Evolutionary conservation across 192 early-diverging fungal species (phyloP).

Genomic region (Thoreauomyces humboldtii): DNA sequence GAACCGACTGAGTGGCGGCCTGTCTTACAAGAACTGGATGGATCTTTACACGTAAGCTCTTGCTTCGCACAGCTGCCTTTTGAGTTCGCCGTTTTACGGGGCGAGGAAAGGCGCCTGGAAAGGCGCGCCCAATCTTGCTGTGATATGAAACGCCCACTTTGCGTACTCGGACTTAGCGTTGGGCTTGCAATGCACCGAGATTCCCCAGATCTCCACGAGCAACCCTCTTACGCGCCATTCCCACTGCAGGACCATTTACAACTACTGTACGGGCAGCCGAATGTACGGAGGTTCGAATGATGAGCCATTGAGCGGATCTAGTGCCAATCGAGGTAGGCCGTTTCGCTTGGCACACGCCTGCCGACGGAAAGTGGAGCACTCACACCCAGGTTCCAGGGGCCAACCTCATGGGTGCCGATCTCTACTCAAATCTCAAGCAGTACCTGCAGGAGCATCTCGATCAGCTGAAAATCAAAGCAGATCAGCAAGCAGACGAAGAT

Average conservation of each 20-base stretch:
- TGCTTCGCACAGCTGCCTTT: no score
- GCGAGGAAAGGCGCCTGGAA: no score
- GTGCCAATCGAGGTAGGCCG: slow-evolving; percentile 30
- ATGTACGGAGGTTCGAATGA: slow-evolving; percentile 20
- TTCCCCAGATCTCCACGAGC: no score
- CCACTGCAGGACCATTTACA: slow-evolving; percentile 62
- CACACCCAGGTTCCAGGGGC: slow-evolving; percentile 28
- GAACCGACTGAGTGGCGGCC: slow-evolving; percentile 67
- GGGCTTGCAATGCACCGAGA: no score
- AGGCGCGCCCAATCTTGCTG: no score
- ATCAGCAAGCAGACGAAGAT: slow-evolving; percentile 69
- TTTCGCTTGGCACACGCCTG: no score
- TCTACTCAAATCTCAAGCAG: slow-evolving; percentile 61
- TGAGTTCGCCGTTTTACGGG: no score
- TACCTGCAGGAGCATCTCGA: slow-evolving; percentile 54
- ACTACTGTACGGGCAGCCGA: slow-evolving; percentile 68
- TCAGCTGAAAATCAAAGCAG: slow-evolving; percentile 52
- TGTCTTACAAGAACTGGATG: slow-evolving; percentile 76
- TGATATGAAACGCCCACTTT: no score
- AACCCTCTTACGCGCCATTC: no score
- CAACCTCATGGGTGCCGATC: slow-evolving; percentile 58
- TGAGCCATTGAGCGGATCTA: not conserved
- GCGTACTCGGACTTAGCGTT: no score
- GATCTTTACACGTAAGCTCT: slow-evolving; percentile 79
- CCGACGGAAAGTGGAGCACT: no score